Evolutionary conservation across 2,329 filamentous ascomycete genomes (phyloP).

Genomic region (Neonectria ditissima): DNA sequence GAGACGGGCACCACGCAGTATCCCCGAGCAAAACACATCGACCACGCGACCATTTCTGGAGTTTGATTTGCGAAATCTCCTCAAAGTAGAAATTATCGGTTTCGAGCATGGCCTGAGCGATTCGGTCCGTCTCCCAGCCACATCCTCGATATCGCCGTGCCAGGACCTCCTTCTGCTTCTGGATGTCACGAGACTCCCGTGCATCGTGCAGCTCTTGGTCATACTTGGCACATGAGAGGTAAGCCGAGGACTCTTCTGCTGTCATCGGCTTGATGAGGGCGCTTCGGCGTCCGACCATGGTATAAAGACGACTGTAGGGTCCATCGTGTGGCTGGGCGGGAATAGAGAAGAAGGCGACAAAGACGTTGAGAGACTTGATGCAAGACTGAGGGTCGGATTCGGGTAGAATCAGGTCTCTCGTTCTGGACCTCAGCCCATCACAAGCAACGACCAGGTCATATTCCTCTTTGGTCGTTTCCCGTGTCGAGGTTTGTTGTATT

Average conservation of each 20-base stretch:
- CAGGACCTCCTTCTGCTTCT: neutral
- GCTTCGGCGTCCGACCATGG: neutral
- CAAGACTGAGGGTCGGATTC: neutral
- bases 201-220: neutral
- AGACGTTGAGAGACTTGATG: neutral
- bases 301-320: neutral
- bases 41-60: neutral
- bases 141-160: neutral
- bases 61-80: neutral
- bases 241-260: neutral
- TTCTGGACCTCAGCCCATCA: neutral
- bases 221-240: neutral
- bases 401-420: neutral
- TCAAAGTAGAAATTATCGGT: neutral
- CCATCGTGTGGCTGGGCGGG: neutral
- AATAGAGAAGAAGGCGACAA: neutral
- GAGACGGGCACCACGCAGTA: neutral
- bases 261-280: neutral
- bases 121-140: neutral
- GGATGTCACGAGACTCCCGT: neutral
- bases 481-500: neutral
- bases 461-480: neutral
- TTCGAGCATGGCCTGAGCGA: neutral
- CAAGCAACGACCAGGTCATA: neutral
- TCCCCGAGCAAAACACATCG: neutral